phyloP scores from a whole-genome alignment of 768 basidiomycete genomes.

The Rhodosporidiobolus sp. region DNA sequence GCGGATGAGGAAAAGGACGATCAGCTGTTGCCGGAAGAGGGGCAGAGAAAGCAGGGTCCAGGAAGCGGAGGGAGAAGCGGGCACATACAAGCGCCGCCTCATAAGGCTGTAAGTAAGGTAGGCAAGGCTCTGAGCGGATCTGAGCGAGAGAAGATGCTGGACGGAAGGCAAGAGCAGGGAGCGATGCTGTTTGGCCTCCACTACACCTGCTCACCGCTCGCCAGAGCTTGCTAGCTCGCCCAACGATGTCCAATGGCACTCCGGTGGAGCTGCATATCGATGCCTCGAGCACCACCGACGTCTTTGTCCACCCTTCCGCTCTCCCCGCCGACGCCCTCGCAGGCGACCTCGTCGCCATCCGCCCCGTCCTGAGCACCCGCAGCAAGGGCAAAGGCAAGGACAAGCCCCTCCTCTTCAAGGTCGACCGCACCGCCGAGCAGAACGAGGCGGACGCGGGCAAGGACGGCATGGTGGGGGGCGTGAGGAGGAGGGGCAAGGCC shows the following conservation, averaged over 20 bases:
- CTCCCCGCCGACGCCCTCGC: conserved; percentile 6
- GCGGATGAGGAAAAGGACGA: too few relatives aligned
- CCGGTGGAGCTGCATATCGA: conserved; percentile 28
- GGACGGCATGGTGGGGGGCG: not conserved
- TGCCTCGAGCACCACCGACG: conserved; percentile 11
- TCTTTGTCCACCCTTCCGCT: conserved; percentile 10
- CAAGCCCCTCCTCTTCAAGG: conserved; percentile 28
- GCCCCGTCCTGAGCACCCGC: conserved; percentile 4
- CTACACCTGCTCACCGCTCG: too few relatives aligned
- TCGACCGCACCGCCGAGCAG: conserved; percentile 6
- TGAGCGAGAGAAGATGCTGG: too few relatives aligned
- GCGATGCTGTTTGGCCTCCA: too few relatives aligned
- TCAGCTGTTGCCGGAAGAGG: too few relatives aligned
- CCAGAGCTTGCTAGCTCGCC: not conserved
- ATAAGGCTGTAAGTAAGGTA: too few relatives aligned
- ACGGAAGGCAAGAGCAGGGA: too few relatives aligned
- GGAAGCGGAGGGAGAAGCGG: too few relatives aligned
- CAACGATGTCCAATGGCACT: not conserved
- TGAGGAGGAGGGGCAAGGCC: conserved; percentile 15
- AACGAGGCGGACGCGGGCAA: not conserved
- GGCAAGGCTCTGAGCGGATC: too few relatives aligned
- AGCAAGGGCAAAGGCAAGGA: conserved; percentile 31
- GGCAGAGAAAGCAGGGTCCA: too few relatives aligned
- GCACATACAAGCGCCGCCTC: too few relatives aligned
- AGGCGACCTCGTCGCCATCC: conserved; percentile 34